Base-by-base conservation (phyloP, 202 grass and related monocot species). In the Saccharum hybrid region DNA sequence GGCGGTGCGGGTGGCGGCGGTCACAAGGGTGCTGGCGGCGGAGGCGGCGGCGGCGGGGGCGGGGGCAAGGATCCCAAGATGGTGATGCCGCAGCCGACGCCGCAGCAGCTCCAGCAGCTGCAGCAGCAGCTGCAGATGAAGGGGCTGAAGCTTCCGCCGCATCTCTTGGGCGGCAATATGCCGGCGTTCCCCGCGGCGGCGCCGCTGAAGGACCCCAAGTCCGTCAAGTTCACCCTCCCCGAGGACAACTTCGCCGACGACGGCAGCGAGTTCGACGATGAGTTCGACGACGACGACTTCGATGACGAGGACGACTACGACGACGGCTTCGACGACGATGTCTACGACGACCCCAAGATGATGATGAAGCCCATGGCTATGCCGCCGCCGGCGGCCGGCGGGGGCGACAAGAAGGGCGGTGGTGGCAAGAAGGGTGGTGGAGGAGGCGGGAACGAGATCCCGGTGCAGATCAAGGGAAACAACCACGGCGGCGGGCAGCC, bases 111-210 rank as follows among this genome's bases (percentile, higher is more conserved):
- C n/a, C 90, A 92, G 38, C 93, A 90, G 62, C 85, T 92, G 61
- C 92, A 94, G 75, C 90, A 91, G 52, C 90, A 90, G 88, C 66
- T 93, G 84, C 90, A 92, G 62, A 83, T 93, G 81, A 93, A 97
- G 67, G 94, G 90, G 56, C 56, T 97, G 39, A 93, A 97, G 68
- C 66, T 97, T 12, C 89, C 83, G 2, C 81, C 87, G 0, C 84
- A 88, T 66, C 78, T 93, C 42, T 64, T 88, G 66, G 88, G 87
- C 65, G 83, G 72, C 69, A 93, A 97, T 80, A 61, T 93, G 71
- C 93, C 93, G 45, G 26, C 71, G 28, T 72, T 86, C 46, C 5
- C 42, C 0, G 78, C 77, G 48, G 64, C 77, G 2, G 77, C 57
- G 14, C 68, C 75, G 7, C 13, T 23, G 34, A 92, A 89, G 72